A percentile compares a stretch with the other conserved stretches of the same genome.
Conservation (phyloP, 345 rosid species). For the Syzygium grande region DNA sequence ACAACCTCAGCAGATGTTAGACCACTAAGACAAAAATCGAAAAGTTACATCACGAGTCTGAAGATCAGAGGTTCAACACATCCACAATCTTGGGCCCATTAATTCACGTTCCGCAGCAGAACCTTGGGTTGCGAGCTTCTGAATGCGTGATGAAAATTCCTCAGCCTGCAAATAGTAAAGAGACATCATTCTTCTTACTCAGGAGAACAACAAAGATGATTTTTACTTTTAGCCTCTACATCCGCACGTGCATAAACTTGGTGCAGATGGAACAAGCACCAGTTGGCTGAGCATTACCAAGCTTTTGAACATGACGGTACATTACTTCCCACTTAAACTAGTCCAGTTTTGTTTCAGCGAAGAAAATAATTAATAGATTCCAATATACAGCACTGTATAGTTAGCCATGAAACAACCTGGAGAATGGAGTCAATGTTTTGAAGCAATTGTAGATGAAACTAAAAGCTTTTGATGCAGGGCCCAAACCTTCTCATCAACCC, state of each 20-base stretch:
- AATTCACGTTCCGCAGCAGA: slow-evolving; percentile 47
- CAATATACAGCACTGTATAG: not conserved
- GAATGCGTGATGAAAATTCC: slow-evolving; percentile 78
- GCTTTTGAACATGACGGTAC: not conserved
- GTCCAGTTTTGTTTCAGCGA: not conserved
- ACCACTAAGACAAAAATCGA: not conserved
- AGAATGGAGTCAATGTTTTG: not conserved
- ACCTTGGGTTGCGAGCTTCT: slow-evolving; percentile 69
- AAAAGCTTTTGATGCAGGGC: not conserved
- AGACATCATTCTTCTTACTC: not conserved
- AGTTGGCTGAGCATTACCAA: not conserved
- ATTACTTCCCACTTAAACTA: not conserved
- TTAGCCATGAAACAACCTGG: not conserved
- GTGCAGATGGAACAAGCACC: not conserved
- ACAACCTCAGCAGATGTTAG: not conserved
- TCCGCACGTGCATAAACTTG: not conserved
- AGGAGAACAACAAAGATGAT: not conserved
- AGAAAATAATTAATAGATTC: not conserved
- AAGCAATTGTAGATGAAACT: not conserved
- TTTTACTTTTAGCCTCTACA: not conserved
- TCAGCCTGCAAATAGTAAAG: slow-evolving; percentile 56
- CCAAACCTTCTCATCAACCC: slow-evolving; percentile 72
- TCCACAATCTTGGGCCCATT: slow-evolving; percentile 66
- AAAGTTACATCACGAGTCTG: not conserved
- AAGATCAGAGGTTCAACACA: slow-evolving; percentile 29